Base-by-base conservation (phyloP, 306 rosid genomes). In the Quercus wislizeni region DNA sequence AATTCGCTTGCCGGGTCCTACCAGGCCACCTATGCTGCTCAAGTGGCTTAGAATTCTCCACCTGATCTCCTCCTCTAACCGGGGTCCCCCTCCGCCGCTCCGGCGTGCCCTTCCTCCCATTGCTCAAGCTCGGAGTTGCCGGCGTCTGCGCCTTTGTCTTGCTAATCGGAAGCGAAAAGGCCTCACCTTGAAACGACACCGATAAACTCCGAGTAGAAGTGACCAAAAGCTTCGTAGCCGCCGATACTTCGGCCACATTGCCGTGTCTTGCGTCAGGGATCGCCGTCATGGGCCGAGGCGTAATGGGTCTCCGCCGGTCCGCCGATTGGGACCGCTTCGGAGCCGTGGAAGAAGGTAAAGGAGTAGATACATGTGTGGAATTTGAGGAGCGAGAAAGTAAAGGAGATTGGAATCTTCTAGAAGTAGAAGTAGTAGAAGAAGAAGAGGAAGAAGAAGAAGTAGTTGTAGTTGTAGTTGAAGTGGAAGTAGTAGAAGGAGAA, bases 21-120 rank as follows among this genome's bases (percentile, higher is more conserved):
- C 87, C 99, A 27, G 99, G 99, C 98, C 99, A 91, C 51, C 99
- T 89, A 74, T 95, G 94, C 78, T 91, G 99, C 79, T 93, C 99
- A 64, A 61, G 31, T 2, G 92, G 94, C 21, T 80, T 80, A 15
- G 97, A 96, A 74, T 96, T 96, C 86, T 96, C 99, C 64, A 79
- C 90, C 80, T 89, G 97, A 87, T 89, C 92, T 84, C 88, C 90
- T 28, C 74, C 86, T 41, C 92, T 87, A 9, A 88, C 87, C 0
- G 96, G 89, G 13, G 94, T 88, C 30, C 89, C 78, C 91, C 97
- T 78, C 79, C 99, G 87, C 15, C 98, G 82, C 87, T 96, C 99
- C 31, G 99, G 98, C 19, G 98, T 96, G 10, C 88, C 83, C 80
- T 91, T 96, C 71, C 95, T 81, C 17, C 86, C 88, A 62, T 74